Percentiles rank a stretch among this genome's conserved stretches.
Evolutionary conservation across 179 eudicot species (phyloP).

Genomic region (Nepenthes alata): DNA sequence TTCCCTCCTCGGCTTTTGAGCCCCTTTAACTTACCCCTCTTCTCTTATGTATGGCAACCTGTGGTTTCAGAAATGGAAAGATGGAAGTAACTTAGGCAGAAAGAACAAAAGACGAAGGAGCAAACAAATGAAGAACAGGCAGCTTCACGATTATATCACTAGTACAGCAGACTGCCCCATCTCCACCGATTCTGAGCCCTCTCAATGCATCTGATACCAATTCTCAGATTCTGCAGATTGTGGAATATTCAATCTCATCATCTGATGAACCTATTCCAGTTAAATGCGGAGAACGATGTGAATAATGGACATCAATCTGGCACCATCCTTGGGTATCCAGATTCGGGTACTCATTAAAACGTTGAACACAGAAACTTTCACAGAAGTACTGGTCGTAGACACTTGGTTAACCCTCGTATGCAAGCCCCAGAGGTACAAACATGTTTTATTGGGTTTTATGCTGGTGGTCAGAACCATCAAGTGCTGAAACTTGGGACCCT

Average conservation of each 20-base stretch:
- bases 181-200: conserved; percentile 32
- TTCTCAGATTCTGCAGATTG: conserved; percentile 21
- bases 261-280: conserved; percentile 22
- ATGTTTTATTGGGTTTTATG: conserved; percentile 30
- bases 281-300: conserved; percentile 19
- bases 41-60: conserved; percentile 45
- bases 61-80: conserved; percentile 61
- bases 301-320: conserved; percentile 19
- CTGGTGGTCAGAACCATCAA: conserved; percentile 32
- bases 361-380: conserved; percentile 22
- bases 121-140: conserved; percentile 29
- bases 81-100: conserved; percentile 73
- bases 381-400: conserved; percentile 23
- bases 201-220: conserved; percentile 20
- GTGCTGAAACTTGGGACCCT: conserved; percentile 28
- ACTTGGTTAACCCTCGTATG: conserved; percentile 31
- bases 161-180: conserved; percentile 23
- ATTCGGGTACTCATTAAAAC: conserved; percentile 15
- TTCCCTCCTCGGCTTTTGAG: too few species aligned
- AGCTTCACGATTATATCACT: conserved; percentile 17
- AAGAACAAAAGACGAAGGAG: conserved; percentile 61
- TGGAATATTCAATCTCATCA: conserved; percentile 11
- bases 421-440: conserved; percentile 49
- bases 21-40: too few species aligned
- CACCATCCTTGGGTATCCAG: conserved; percentile 20